Evolutionary conservation across 1,284 basidiomycete species (phyloP), one percentile per base, ranked within the genome.

Genomic region (Stygiomarasmius scandens): DNA sequence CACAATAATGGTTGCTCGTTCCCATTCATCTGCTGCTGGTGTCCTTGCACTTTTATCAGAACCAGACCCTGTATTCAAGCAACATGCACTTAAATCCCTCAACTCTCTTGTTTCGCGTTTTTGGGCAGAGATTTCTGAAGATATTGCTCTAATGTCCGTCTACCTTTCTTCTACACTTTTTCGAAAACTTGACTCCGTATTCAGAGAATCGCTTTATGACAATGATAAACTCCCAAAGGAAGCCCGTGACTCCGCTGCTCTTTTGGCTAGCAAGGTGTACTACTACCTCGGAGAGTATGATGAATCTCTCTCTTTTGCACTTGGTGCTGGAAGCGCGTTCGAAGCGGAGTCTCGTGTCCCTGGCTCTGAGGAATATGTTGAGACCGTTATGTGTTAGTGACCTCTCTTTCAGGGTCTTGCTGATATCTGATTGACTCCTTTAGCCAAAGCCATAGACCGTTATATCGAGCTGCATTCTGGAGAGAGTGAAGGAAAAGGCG

Each of bases 41-140:
- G 89, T 94, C 44, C 87, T 98, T 64, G 92, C 93, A 43, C 81
- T 98, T 25, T 84, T 98, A 27, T 85, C 86, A 38, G 93, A 97
- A 72, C 90, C 94, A 55, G 93, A 96, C 63, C 82, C 88, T 34
- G 76, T 89, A 51, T 89, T 98, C 70, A 92, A 95, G 68, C 86
- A 93, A 64, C 90, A 96, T 79, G 96, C 96, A 20, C 86, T 98
- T 66, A 84, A 86, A 58, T 85, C 89, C 55, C 81, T 98, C 56
- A 89, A 88, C 67, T 77, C 84, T 23, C 84, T 97, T 54, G 93
- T 98, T 9, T 86, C 94, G 44, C 89, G 93, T 67, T 97, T 97
- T 75, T 98, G 96, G 95, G 90, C 95, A 54, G 96, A 98, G 81
- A 96, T 98, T 69, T 95, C 93, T 67, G 96, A 98, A 73, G 87